These are phyloP conservation scores for Puccinia polysora DNA, from an alignment of 1,284 basidiomycete genomes.

Conservation along the genomic window DNA sequence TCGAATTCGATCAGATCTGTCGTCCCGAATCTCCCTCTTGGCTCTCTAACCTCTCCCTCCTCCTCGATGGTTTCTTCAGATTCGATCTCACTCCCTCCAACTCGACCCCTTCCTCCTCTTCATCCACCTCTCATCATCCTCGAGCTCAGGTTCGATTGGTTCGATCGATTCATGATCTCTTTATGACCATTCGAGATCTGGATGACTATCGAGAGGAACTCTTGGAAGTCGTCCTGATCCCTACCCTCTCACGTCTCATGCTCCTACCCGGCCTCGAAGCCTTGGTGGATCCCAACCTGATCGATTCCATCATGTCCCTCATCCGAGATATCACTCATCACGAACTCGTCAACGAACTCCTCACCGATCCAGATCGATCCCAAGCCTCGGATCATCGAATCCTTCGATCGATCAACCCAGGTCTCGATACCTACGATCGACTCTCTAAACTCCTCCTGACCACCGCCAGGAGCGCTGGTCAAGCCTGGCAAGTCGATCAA, in stretches of 20 bases:
- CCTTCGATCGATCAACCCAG: no score
- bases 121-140: constrained; percentile 46
- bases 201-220: constrained; percentile 51
- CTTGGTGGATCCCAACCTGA: constrained; percentile 27
- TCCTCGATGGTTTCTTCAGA: constrained; percentile 55
- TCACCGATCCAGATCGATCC: constrained; percentile 27
- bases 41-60: constrained; percentile 56
- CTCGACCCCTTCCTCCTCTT: constrained; percentile 30
- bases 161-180: constrained; percentile 55
- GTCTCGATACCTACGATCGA: constrained; percentile 42
- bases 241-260: constrained; percentile 31
- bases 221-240: constrained; percentile 26
- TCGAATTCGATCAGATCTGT: constrained; percentile 55
- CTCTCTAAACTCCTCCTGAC: constrained; percentile 24
- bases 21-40: constrained; percentile 56
- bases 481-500: constrained; percentile 22
- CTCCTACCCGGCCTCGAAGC: constrained; percentile 26
- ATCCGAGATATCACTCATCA: constrained; percentile 37
- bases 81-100: constrained; percentile 29
- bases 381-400: neutral
- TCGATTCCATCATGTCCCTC: constrained; percentile 27
- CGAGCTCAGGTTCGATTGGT: constrained; percentile 50
- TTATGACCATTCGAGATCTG: constrained; percentile 54
- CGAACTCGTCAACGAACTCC: constrained; percentile 38
- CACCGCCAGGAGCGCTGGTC: constrained; percentile 21